Base-by-base conservation (phyloP, 176 grass and related monocot genomes). In the Lolium perenne region DNA sequence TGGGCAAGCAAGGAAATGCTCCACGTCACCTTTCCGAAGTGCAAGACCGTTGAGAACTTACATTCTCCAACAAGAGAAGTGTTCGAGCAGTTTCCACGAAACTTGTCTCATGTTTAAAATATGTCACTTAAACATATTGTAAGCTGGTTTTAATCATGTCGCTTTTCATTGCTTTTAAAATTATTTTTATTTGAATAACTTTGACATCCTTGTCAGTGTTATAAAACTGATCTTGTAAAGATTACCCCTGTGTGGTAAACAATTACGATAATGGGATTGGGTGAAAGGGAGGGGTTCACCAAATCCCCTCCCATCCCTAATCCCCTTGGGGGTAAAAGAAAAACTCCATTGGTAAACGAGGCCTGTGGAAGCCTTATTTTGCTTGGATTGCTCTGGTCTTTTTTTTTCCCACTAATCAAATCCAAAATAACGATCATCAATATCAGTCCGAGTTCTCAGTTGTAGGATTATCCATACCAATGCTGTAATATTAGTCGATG, bases 1-100 rank as follows among this genome's bases (percentile, higher is more conserved):
- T 96, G 97, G 94, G 97, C 76, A 99, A 94, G 89, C 92, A 89
- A 82, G 92, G 94, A 94, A 92, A 87, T 55, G 88, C 94, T 90
- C 90, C 94, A 32, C 90, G 77, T 53, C 91, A 94, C 74, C 87
- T 78, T 90, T 35, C 32, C 32, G 32, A 85, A 80, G 45, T 54
- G 74, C 82, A 62, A 64, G 32, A 53, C 25, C 32, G 65, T 11
- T 12, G 68, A 8, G 5, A n/a, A 7, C 50, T 49, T 68, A 75
- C 60, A 41, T 6, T 38, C 74, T 56, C 9, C 1, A 48, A 67
- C 29, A 74, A 56, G 32, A 26, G 65, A 80, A 76, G 59, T 45
- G 25, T 48, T 4, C 1, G 18, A 80, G 59, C 25, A 58, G 83
- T 71, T 3, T 15, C 13, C 38, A 50, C 46, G 76, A 89, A 80